A percentile compares a stretch with the other conserved stretches of the same genome.
Evolutionary conservation across 345 rosid species (phyloP).

Genomic region (Chamaenerion angustifolium): DNA sequence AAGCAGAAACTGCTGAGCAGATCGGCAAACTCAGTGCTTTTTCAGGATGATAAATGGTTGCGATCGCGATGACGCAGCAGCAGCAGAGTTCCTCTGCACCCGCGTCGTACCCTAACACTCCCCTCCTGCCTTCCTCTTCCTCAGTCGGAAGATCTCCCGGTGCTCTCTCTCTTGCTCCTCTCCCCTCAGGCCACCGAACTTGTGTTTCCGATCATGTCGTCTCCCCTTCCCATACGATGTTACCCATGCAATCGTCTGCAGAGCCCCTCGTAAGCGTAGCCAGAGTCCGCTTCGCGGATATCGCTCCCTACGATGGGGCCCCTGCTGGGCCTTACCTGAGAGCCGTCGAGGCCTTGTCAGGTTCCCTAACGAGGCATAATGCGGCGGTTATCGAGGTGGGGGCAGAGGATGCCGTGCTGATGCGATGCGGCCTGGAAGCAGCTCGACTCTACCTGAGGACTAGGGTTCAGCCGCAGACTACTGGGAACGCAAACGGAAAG

Average conservation of each 20-base stretch:
- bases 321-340: conserved; percentile 40
- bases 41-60: conserved; percentile 37
- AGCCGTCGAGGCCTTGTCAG: conserved; percentile 80
- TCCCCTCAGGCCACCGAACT: conserved; percentile 19
- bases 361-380: conserved; percentile 67
- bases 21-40: not conserved
- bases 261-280: conserved; percentile 30
- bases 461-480: conserved; percentile 21
- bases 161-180: conserved; percentile 6
- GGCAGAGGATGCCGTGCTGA: conserved; percentile 47
- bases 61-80: conserved; percentile 22
- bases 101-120: conserved; percentile 13
- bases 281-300: conserved; percentile 61
- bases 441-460: conserved; percentile 63
- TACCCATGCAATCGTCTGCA: conserved; percentile 9
- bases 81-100: conserved; percentile 25
- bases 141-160: conserved; percentile 7
- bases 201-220: conserved; percentile 17
- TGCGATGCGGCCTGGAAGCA: conserved; percentile 80
- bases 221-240: too few species aligned
- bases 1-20: too few species aligned
- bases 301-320: conserved; percentile 66
- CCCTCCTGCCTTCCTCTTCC: conserved; percentile 5
- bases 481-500: conserved; percentile 36
- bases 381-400: conserved; percentile 81